phyloP scores from a whole-genome alignment of 2,329 filamentous ascomycete species.

The Cladosporium oxysporum region DNA sequence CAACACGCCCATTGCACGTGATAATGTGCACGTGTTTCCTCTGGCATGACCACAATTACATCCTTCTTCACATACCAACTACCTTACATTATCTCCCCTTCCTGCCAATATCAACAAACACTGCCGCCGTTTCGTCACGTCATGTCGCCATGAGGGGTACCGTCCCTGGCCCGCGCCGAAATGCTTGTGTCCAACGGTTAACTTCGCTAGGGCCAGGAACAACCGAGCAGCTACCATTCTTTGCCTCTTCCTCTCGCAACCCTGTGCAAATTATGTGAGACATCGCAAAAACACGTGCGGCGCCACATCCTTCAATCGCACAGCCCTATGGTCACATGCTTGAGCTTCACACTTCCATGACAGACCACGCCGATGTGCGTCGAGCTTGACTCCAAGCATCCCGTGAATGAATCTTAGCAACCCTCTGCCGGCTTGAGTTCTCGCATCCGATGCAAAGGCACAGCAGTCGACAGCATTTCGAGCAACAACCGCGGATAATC shows the following conservation, averaged over 20 bases:
- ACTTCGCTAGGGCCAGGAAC: conserved; percentile 1
- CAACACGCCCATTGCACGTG: not conserved
- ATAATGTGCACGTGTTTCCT: not conserved
- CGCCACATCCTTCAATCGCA: not conserved
- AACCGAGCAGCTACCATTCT: conserved; percentile 4
- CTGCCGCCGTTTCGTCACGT: conserved; percentile 1
- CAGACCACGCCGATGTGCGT: not conserved
- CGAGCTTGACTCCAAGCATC: not conserved
- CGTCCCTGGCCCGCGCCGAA: not conserved
- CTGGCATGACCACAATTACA: not conserved
- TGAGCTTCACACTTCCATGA: not conserved
- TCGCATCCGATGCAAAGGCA: conserved; percentile 20
- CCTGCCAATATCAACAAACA: not conserved
- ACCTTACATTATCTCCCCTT: not conserved
- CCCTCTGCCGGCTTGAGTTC: not conserved
- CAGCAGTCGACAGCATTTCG: conserved; percentile 37
- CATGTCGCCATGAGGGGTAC: not conserved
- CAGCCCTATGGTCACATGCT: not conserved
- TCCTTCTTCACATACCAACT: not conserved
- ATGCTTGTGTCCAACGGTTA: not conserved
- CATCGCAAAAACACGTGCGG: not conserved
- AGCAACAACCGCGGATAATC: conserved; percentile 43
- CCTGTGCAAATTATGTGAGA: not conserved
- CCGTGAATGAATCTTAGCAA: not conserved
- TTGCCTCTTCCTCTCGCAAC: not conserved